phyloP scores from a whole-genome alignment of 148 eudicot genomes.

The Amaranthus cruentus region DNA sequence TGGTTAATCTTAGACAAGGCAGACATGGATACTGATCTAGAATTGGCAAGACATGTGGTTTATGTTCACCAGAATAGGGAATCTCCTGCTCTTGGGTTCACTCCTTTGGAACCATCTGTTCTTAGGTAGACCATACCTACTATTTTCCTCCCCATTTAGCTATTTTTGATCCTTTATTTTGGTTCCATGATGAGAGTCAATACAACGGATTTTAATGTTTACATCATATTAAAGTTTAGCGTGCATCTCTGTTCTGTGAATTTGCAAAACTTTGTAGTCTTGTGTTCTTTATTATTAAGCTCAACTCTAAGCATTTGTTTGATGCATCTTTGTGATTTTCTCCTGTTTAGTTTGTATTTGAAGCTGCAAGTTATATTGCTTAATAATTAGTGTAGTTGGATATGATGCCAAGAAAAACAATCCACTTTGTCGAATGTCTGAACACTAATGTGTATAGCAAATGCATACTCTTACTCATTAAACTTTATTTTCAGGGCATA shows the following conservation, averaged over 20 bases:
- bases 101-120: conserved; percentile 85
- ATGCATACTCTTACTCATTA: neutral
- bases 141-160: neutral
- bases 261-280: neutral
- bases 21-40: conserved; percentile 98
- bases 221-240: too few relatives aligned
- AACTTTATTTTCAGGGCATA: conserved; percentile 63
- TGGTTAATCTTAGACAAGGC: conserved; percentile 97
- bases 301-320: neutral
- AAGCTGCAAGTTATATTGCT: too few relatives aligned
- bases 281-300: neutral
- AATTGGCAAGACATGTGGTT: conserved; percentile 95
- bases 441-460: neutral
- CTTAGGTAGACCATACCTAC: conserved; percentile 49
- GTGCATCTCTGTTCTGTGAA: neutral
- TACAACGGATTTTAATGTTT: too few relatives aligned
- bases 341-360: neutral
- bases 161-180: neutral
- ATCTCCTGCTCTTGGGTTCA: conserved; percentile 95
- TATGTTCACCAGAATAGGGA: conserved; percentile 92
- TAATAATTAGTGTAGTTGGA: neutral
- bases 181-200: too few relatives aligned
- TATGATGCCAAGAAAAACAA: neutral
- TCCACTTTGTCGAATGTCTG: neutral
- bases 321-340: neutral